Evolutionary conservation across 75 land plant species (phyloP), one percentile per base, ranked within the genome.

Genomic region (Sequoiadendron giganteum): DNA sequence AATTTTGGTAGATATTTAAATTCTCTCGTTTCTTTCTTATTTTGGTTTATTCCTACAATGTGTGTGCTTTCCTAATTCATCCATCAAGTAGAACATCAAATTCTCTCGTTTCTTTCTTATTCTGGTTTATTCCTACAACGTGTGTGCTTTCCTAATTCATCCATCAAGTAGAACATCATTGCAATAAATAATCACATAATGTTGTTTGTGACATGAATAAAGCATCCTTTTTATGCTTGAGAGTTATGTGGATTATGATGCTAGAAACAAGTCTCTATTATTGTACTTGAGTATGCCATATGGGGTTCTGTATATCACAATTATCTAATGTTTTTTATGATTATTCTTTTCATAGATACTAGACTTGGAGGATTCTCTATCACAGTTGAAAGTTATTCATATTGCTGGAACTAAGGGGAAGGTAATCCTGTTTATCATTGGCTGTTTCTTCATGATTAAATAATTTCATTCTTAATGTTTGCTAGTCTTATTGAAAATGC

Each of bases 341-440:
- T 70, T 28, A n/a, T 77, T 42, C 1, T 18, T 80, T 79, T 43
- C 70, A 65, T 80, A 97, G 99, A 92, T 96, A 3, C 85, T 97
- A 86, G 96, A 94, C 38, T 87, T 97, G 88, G 98, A 95, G 82
- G 96, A 92, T 32, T 88, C 93, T 32, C 85, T 97, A 32, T 85
- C 91, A 1, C 61, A 87, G 36, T 86, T 97, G 83, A 97, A 96
- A 58, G 90, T 97, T 56, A 94, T 97, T 80, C 99, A 97, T 93
- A 98, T 97, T 36, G 98, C 99, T 42, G 99, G 99, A 80, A 97
- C 99, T 0, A 97, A 97, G 85, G 99, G 99, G 86, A 97, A 97
- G 97, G 99, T 96, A 89, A 47, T 82, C 32, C 32, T 47, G 52
- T 47, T 81, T 43, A 47, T 47, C 52, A 28, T 82, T 82, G 47